Conservation (phyloP, 2,329 filamentous ascomycete genomes). For the Alternaria angustiovoidea region DNA sequence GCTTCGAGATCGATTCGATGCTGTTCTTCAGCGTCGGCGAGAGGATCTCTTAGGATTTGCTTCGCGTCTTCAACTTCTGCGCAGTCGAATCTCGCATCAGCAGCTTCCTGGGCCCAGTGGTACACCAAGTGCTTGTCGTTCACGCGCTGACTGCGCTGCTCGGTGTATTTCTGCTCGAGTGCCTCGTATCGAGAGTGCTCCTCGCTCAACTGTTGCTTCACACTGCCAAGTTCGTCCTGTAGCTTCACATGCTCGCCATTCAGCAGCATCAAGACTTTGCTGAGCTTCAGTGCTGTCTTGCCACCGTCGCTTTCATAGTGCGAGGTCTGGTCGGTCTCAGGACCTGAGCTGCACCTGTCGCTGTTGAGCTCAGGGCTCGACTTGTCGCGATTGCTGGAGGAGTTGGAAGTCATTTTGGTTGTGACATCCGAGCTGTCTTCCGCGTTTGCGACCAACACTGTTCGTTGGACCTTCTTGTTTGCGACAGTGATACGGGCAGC, state of each 20-base stretch:
- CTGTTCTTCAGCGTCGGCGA: neutral
- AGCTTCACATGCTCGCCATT: neutral
- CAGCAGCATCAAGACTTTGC: neutral
- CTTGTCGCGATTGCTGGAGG: neutral
- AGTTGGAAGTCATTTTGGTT: neutral
- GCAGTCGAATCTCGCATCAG: neutral
- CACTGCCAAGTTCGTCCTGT: neutral
- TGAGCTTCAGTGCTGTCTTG: neutral
- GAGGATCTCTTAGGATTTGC: neutral
- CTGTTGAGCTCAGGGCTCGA: neutral
- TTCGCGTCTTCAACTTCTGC: neutral
- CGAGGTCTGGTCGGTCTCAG: neutral
- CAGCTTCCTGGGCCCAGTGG: neutral
- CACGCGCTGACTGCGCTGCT: neutral
- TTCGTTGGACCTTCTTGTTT: neutral
- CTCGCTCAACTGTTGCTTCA: neutral
- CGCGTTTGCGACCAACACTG: neutral
- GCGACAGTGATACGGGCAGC: neutral
- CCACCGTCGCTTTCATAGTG: neutral
- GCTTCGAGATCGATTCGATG: neutral
- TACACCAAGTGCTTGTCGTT: constrained; percentile 6
- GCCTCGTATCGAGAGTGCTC: neutral
- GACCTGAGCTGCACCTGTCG: neutral
- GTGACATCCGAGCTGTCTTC: neutral
- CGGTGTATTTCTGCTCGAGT: neutral